Base-by-base conservation (phyloP, 371 early-diverging fungal genomes). In the Apophysomyces ossiformis region DNA sequence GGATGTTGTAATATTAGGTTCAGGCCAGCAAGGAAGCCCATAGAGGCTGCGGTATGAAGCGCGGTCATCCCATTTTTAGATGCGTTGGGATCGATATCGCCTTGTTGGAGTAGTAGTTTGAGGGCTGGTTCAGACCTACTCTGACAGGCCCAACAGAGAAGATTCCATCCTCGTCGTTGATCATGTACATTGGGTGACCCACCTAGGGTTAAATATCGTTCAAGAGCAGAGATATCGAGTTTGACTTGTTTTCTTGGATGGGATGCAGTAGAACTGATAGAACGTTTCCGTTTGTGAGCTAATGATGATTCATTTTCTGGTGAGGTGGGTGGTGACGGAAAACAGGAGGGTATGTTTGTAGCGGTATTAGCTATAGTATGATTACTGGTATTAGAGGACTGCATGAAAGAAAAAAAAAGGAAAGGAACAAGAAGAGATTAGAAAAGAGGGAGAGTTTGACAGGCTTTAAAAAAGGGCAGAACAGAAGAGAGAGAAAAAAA, bases 141-240 rank as follows among this genome's bases (percentile, higher is more conserved):
- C 21, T 62, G 67, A 60, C 81, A 80, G 9, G 81, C 77, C 75
- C 77, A 77, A 21, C 69, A 69, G 7, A 77, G 41, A 32, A 76
- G 60, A 37, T 74, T 71, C n/a, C 67, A 66, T 5, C 71, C 60
- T 8, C 67, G 65, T 41, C 68, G 69, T 44, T 64, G 38, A 47
- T 73, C 70, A 16, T 63, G 66, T 32, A 68, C 63, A 32, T 71
- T 70, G 3, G 75, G 74, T 37, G 72, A 69, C 4, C 72, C 72
- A 8, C 70, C 65, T 7, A 61, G 50, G 2, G 59, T 56, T 12
- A 79, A 58, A 36, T 71, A 79, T n/a, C 39, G 41, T 37, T 69
- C 57, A 44, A 79, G 65, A 7, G 45, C 62, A 47, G 58, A 69
- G 50, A 60, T 60, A 64, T 63, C 66, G 21, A 60, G 46, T 26